Evolutionary conservation across 1,139 yeast species (phyloP), one percentile per base, ranked within the genome.

Genomic region (Geotrichum klebahnii): DNA sequence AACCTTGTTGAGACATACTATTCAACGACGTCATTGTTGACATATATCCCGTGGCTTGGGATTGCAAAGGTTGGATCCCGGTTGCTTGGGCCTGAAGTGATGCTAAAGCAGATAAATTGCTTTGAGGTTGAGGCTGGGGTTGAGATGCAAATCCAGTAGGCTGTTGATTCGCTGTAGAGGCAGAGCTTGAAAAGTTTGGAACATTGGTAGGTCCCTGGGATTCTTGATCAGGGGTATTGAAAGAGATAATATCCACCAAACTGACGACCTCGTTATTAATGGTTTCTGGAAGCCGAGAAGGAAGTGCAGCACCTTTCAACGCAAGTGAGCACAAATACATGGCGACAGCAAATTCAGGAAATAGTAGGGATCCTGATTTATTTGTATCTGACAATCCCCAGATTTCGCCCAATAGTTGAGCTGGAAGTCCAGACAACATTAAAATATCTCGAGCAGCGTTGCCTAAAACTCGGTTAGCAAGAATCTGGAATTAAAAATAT

Each of bases 281-380:
- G 58, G 77, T 81, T 17, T 78, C 79, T 20, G 95, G 96, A 56
- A 92, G 70, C 26, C 73, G 74, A 35, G 74, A 73, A 1, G 98
- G 97, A 52, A 90, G 72, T 1, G 83, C 72, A 53, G 83, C 86
- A 23, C 96, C 96, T 60, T 81, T 80, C 59, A 87, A 73, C 0
- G 84, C 84, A 63, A 80, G 69, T 58, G 87, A 85, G 64, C 96
- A 89, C 58, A 92, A 75, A 66, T 88, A 95, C 75, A 92, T 81
- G 16, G 96, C 95, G 60, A 90, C 74, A 10, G 96, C 96, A 72
- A 92, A 92, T 66, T 92, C 97, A 0, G 98, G 98, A 62, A 90
- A 92, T 56, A 92, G 70, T 53, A 92, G 75, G 43, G 81, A 77
- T 1, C 97, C 97, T 3, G 95, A 82, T 61, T 81, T 84, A 60